A percentile compares a stretch with the other conserved stretches of the same genome.
Evolutionary conservation across 441 rosid species (phyloP).

Genomic region (Euphorbia celastroides): DNA sequence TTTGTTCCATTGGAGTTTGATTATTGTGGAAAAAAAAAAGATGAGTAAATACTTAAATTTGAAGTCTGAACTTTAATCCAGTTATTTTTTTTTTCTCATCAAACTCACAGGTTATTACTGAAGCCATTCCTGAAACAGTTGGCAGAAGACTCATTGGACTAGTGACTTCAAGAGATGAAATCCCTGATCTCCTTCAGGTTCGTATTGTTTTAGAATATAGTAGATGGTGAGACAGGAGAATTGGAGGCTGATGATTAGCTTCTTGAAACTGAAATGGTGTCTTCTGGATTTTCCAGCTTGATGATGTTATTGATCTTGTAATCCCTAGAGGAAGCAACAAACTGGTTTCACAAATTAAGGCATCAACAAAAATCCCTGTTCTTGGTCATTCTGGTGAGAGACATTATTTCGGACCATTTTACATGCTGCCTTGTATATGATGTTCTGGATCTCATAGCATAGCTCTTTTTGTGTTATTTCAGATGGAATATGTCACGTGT

Average conservation of each 20-base stretch:
- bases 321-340: constrained; percentile 99
- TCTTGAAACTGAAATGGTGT: constrained; percentile 16
- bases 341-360: constrained; percentile 89
- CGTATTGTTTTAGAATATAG: constrained; percentile 14
- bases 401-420: constrained; percentile 12
- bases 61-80: not conserved
- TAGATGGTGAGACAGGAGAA: not conserved
- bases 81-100: constrained; percentile 8
- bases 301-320: constrained; percentile 97
- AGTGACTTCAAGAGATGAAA: constrained; percentile 93
- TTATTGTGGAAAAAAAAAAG: constrained; percentile 13
- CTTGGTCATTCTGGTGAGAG: constrained; percentile 93
- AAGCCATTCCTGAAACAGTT: constrained; percentile 69
- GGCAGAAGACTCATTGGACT: constrained; percentile 85
- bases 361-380: constrained; percentile 93
- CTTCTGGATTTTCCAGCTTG: constrained; percentile 59
- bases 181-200: constrained; percentile 95
- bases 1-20: constrained; percentile 18
- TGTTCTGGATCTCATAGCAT: constrained; percentile 13
- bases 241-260: constrained; percentile 4
- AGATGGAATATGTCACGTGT: constrained; percentile 98
- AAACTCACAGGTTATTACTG: constrained; percentile 65
- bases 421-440: constrained; percentile 13
- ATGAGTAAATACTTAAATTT: not conserved
- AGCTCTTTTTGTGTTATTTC: constrained; percentile 23